Evolutionary conservation across 352 stramenopile genomes (phyloP).

Genomic region (Phytophthora citrophthora): DNA sequence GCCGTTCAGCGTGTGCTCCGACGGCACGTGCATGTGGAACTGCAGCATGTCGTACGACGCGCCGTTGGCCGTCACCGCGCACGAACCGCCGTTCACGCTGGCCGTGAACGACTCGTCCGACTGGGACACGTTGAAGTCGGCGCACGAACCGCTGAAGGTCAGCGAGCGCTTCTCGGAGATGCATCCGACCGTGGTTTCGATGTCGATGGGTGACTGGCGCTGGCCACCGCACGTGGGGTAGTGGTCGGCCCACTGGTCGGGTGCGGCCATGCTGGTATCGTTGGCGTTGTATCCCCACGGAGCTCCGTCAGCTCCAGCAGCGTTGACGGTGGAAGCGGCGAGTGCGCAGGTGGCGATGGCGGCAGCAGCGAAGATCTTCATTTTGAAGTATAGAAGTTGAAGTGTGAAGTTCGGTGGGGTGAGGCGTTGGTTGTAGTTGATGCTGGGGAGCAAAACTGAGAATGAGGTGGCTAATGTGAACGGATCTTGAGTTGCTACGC

Average conservation of each 20-base stretch:
- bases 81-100: slow-evolving; percentile 26
- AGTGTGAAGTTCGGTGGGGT: neutral
- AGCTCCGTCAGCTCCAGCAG: slow-evolving; percentile 2
- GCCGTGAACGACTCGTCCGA: slow-evolving; percentile 33
- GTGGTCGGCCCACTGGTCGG: slow-evolving; percentile 3
- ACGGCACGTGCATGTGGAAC: slow-evolving; percentile 50
- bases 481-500: no score
- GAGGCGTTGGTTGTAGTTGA: neutral
- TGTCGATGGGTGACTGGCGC: slow-evolving; percentile 48
- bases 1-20: slow-evolving; percentile 51
- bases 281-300: slow-evolving; percentile 35
- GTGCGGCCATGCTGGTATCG: slow-evolving; percentile 4
- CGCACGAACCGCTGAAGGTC: slow-evolving; percentile 31
- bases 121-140: slow-evolving; percentile 31
- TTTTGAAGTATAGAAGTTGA: neutral
- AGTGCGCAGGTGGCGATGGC: slow-evolving; percentile 10
- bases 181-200: slow-evolving; percentile 9
- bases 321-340: slow-evolving; percentile 2
- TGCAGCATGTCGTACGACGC: slow-evolving; percentile 36
- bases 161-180: slow-evolving; percentile 27
- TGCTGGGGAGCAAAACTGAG: slow-evolving; percentile 4
- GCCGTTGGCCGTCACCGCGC: slow-evolving; percentile 11
- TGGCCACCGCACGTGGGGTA: slow-evolving; percentile 26
- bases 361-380: slow-evolving; percentile 11
- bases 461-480: slow-evolving; percentile 2